These are phyloP conservation scores for Echinochloa phyllopogon DNA, from an alignment of 176 grass and related monocot species.

Conservation along the genomic window DNA sequence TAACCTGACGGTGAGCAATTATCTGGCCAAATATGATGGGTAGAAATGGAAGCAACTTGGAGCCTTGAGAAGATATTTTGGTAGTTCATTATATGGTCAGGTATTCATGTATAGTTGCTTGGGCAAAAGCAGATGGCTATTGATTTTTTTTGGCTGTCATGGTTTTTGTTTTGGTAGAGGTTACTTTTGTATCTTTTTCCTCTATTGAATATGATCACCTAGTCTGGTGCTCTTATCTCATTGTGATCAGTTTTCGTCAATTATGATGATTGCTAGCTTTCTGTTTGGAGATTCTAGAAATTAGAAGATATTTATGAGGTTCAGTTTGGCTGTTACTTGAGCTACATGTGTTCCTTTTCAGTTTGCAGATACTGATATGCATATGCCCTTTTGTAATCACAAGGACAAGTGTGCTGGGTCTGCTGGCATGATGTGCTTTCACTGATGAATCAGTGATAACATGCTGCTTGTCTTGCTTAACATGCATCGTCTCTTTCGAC, in stretches of 20 bases:
- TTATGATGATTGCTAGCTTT: background rate
- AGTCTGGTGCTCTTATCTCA: background rate
- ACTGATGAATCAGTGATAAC: no score
- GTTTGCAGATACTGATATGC: background rate
- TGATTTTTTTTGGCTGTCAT: constrained; percentile 11
- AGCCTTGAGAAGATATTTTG: constrained; percentile 15
- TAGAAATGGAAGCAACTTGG: background rate
- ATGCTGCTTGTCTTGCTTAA: background rate
- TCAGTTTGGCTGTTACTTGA: background rate
- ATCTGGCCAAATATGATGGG: constrained; percentile 14
- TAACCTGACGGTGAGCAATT: background rate
- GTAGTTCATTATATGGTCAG: constrained; percentile 14
- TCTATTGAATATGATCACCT: background rate
- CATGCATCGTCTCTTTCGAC: background rate
- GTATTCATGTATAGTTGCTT: constrained; percentile 32
- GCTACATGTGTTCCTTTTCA: background rate
- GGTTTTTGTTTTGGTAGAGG: background rate
- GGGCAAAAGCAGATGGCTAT: background rate
- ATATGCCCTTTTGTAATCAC: background rate
- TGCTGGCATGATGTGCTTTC: background rate
- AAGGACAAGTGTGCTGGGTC: background rate
- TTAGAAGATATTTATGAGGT: background rate
- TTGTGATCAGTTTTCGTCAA: background rate
- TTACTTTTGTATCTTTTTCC: background rate
- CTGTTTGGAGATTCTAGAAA: background rate